These are phyloP conservation scores for Pyrenophora teres DNA, from an alignment of 2,329 filamentous ascomycete species.

Conservation along the genomic window DNA sequence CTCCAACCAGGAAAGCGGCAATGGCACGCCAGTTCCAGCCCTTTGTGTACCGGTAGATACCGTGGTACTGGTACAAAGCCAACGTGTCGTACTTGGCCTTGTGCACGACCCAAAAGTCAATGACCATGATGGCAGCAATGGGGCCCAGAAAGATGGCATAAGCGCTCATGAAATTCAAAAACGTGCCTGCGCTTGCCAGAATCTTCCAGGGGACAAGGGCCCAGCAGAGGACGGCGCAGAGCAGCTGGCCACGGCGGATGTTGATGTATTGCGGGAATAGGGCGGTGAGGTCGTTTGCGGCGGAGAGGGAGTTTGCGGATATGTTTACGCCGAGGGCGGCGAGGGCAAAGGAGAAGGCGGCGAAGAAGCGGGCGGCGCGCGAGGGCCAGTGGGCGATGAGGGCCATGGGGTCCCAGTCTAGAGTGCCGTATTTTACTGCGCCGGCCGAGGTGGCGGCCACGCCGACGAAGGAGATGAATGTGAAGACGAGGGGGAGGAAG, in stretches of 20 bases:
- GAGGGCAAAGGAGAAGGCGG: slow-evolving; percentile 52
- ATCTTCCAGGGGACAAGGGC: slow-evolving; percentile 56
- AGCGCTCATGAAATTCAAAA: slow-evolving; percentile 66
- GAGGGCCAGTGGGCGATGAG: slow-evolving; percentile 47
- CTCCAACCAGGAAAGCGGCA: slow-evolving; percentile 61
- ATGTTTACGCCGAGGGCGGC: slow-evolving; percentile 60
- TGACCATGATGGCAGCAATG: slow-evolving; percentile 64
- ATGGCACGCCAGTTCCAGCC: slow-evolving; percentile 66
- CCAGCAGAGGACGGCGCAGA: slow-evolving; percentile 53
- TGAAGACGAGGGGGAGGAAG: slow-evolving; percentile 59
- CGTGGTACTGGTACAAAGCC: slow-evolving; percentile 57
- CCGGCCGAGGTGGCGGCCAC: slow-evolving; percentile 63
- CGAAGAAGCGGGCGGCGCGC: slow-evolving; percentile 50
- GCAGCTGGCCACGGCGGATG: slow-evolving; percentile 54
- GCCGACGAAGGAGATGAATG: slow-evolving; percentile 60
- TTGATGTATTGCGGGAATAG: slow-evolving; percentile 60
- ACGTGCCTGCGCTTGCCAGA: slow-evolving; percentile 48
- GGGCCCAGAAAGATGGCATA: slow-evolving; percentile 69
- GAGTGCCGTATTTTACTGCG: slow-evolving; percentile 56
- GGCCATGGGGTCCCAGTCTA: slow-evolving; percentile 52
- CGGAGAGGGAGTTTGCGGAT: slow-evolving; percentile 58
- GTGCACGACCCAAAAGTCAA: slow-evolving; percentile 65
- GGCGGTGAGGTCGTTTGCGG: slow-evolving; percentile 59
- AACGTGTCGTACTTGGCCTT: slow-evolving; percentile 55
- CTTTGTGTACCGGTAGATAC: slow-evolving; percentile 57